Evolutionary conservation across 495 filamentous ascomycete species (phyloP).

Genomic region (Aspergillus cavernicola): DNA sequence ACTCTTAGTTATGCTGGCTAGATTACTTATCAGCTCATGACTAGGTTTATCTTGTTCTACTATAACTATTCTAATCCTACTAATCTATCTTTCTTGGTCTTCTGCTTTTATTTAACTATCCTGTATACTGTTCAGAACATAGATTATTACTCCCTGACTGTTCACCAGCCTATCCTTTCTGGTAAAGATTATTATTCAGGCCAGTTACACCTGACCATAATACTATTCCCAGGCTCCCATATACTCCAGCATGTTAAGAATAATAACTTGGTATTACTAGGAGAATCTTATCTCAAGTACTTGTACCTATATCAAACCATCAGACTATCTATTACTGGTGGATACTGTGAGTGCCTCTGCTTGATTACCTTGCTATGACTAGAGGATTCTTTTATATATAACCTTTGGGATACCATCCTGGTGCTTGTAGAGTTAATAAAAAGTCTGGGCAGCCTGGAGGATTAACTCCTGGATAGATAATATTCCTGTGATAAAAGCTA

Average conservation of each 20-base stretch:
- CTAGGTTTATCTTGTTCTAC: background rate
- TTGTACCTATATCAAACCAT: background rate
- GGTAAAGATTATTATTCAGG: background rate
- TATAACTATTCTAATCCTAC: background rate
- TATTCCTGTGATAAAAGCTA: background rate
- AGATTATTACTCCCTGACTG: background rate
- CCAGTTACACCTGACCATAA: background rate
- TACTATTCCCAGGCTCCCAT: slow-evolving; percentile 1
- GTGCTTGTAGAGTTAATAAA: slow-evolving; percentile 2
- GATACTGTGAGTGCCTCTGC: background rate
- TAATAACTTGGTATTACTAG: background rate
- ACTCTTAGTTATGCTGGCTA: background rate
- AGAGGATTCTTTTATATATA: background rate
- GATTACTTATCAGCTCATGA: background rate
- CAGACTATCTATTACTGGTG: background rate
- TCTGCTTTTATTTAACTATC: background rate
- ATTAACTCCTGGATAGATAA: background rate
- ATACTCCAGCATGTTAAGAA: slow-evolving; percentile 2
- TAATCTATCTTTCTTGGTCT: background rate
- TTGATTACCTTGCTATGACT: background rate
- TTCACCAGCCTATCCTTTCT: background rate
- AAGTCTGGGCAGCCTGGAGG: background rate
- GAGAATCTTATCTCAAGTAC: background rate
- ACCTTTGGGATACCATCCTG: background rate
- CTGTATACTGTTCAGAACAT: background rate